Base-by-base conservation (phyloP, 2,329 filamentous ascomycete genomes). In the Trichoderma simmonsii region DNA sequence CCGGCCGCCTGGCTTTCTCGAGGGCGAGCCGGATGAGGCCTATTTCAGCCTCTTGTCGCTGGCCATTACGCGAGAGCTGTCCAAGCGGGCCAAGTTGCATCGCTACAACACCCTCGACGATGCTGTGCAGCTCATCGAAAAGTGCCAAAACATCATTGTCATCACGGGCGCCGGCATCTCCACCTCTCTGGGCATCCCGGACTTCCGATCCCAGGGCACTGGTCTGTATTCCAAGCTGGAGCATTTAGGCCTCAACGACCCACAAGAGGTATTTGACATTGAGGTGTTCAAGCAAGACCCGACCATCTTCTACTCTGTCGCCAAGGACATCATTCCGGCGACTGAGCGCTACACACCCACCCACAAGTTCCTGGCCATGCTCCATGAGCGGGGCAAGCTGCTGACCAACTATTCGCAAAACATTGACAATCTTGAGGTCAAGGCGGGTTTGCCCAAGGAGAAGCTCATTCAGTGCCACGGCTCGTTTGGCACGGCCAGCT, bases 351-450 rank as follows among this genome's bases (percentile, higher is more conserved):
- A 90, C 84, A 94, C 95, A 1, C 95, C 95, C 0, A 98, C 96
- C 0, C 96, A 99, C 85, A 91, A 92, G 68, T 99, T 99, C 83
- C 97, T 99, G 78, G 90, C 91, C 39, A 87, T 98, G 77, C 88
- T 99, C 43, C 93, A 99, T 81, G 88, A 95, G 76, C 92, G 94
- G 81, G 90, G 89, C 75, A 97, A 97, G 81, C 88, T 99, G 7
- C 88, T 98, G 73, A 98, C 95, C 56, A 98, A 98, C 83, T 99
- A 98, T 84, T 97, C 96, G 0, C 96, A 99, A 80, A 99, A 99
- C 81, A 98, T 99, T 78, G 96, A 99, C 85, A 98, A 98, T 77
- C 90, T 98, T 66, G 95, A 99, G 81, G 88, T 91, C 73, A 91
- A 93, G 77, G 95, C 95, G 0, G 96, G 96, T 26, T 93, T 99